Conservation (phyloP, 1,139 yeast species). For the Yamadazyma mexicana region DNA sequence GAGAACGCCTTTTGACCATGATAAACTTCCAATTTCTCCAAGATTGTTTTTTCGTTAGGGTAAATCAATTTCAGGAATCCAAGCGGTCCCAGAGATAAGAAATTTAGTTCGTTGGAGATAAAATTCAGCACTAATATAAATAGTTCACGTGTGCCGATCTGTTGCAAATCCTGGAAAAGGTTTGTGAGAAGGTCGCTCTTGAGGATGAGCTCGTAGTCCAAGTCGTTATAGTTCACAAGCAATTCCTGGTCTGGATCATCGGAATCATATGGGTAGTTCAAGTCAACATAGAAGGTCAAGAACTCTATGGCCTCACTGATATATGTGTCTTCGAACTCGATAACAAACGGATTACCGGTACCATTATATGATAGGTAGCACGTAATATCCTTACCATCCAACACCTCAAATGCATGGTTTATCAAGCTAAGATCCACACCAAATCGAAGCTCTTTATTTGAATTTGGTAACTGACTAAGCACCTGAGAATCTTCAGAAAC, state of each 20-base stretch:
- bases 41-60: conserved; percentile 62
- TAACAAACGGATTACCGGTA: conserved; percentile 62
- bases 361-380: conserved; percentile 49
- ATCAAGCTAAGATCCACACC: conserved; percentile 41
- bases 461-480: conserved; percentile 9
- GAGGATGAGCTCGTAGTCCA: conserved; percentile 65
- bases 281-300: conserved; percentile 53
- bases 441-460: conserved; percentile 26
- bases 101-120: conserved; percentile 37
- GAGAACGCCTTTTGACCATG: conserved; percentile 19
- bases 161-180: conserved; percentile 66
- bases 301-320: conserved; percentile 75
- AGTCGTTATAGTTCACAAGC: conserved; percentile 46
- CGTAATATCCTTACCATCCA: conserved; percentile 17
- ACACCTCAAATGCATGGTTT: conserved; percentile 24
- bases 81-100: conserved; percentile 66
- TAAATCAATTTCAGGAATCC: conserved; percentile 69
- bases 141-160: conserved; percentile 60
- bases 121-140: conserved; percentile 44
- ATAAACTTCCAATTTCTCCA: conserved; percentile 47
- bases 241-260: conserved; percentile 26
- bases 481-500: conserved; percentile 12
- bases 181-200: conserved; percentile 65
- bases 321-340: conserved; percentile 69
- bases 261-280: conserved; percentile 35